Base-by-base conservation (phyloP, 2,329 filamentous ascomycete genomes). In the Aspergillus awamori region DNA sequence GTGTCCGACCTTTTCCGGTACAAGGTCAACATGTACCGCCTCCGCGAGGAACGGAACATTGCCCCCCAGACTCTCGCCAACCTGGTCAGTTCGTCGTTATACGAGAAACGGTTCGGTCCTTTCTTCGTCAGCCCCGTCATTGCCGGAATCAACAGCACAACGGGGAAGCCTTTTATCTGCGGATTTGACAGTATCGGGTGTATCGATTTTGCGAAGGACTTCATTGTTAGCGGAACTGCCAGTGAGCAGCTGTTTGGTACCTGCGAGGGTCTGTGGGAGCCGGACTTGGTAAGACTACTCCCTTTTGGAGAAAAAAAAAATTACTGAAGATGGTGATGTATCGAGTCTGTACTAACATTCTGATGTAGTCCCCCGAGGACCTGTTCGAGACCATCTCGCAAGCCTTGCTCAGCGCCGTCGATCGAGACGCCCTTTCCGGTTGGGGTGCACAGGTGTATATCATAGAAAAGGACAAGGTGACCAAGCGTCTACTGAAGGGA, bases 11-110 rank as follows among this genome's bases (percentile, higher is more conserved):
- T 98, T 69, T 96, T 99, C 87, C 93, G 95, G 76, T 98, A 97
- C 88, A 99, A 99, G 86, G 92, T 96, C 79, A 99, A 99, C 87
- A 96, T 99, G 91, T 99, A 99, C 87, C 91, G 95, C 68, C 87
- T 99, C 74, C 92, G 95, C 74, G 95, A 99, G 85, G 95, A 99
- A 85, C 93, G 95, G 76, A 86, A 93, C 83, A 98, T 99, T 80
- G 89, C 91, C 59, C 95, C 95, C 49, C 87, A 91, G 77, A 99
- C 95, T 61, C 93, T 99, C 81, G 93, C 95, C 79, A 97, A 99
- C 84, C 87, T 99, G 69, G 93, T 99, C 72, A 91, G 88, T 73
- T 92, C 87, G 69, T 91, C 88, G 69, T 86, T 99, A 74, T 99
- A 99, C 82, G 95, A 99, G 87, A 87, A 87, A 74, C 88, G 95